Evolutionary conservation across 345 rosid genomes (phyloP), one percentile per base, ranked within the genome.

Genomic region (Fremontodendron californicum): DNA sequence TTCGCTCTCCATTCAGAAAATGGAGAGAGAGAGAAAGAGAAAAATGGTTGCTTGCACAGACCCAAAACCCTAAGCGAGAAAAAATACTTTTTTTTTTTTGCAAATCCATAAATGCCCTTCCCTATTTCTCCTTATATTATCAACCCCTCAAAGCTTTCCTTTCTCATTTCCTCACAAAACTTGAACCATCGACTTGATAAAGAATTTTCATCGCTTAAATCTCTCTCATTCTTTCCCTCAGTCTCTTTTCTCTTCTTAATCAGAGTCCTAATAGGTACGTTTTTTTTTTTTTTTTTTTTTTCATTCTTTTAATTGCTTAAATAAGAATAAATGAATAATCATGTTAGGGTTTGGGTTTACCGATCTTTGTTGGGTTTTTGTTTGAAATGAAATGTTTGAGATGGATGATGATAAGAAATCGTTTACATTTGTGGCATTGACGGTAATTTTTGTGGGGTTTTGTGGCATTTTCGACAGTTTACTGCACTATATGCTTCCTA

Each of bases 401-500:
- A 65, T 65, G 46, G 46, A 9, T 65, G 48, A 65, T 65, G 4
- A 19, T 19, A n/a, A 65, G 37, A 60, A 19, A 9, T 10, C n/a
- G 27, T n/a, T 18, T 49, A 40, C 64, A 21, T 75, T 71, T 71
- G 54, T 79, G 57, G 66, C 74, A 78, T 63, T 85, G 67, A 60
- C 70, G 49, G 37, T 83, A 73, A 75, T 85, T 58, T 78, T n/a
- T 48, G 63, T 83, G 84, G 85, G 81, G 21, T 61, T 84, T 81
- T 85, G 78, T 85, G 76, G 77, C 64, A 43, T 87, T 75, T 82
- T 89, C 54, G 84, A 84, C 87, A 89, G 93, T 76, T 84, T 89
- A 52, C 84, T 89, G 81, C 89, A 89, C 98, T 93, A 88, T 92
- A 95, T 95, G 98, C 99, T 95, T 95, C 99, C 93, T 81, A 83